Base-by-base conservation (phyloP, 805 yeast genomes). In the Candida ponderosae region DNA sequence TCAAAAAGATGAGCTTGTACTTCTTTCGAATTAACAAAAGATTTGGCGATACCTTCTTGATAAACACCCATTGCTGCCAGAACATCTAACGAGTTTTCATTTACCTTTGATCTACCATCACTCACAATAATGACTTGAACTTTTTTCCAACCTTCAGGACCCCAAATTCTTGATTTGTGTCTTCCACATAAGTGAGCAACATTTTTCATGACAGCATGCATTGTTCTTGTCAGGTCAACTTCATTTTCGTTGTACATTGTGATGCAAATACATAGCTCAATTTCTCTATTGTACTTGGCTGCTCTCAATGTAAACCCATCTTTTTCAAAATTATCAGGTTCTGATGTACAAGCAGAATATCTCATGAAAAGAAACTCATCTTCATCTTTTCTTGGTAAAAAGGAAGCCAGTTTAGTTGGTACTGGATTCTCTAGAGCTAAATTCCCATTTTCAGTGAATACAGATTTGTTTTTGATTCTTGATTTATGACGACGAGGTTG, bases 231-330 rank as follows among this genome's bases (percentile, higher is more conserved):
- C 57, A 93, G 77, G 3, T 94, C 74, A 37, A 70, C 69, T 57
- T 89, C 96, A 59, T 86, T 95, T 62, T 93, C 99, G 53, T 93
- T 93, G 65, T 90, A 93, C 97, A 93, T 90, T 24, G 98, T 93
- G 47, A 93, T 76, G 62, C 97, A 89, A 36, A 93, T 75, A 32
- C 84, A 88, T 29, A 93, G 65, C 62, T 94, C 97, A 21, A 93
- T 90, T 51, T 88, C 96, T 56, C 98, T 77, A 46, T 84, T 86
- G 55, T 78, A 74, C 45, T 86, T 90, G 6, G 86, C 81, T 8
- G 95, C 83, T 49, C 98, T 74, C 35, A 93, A 64, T 2, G 89
- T 79, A 60, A 89, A 93, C 0, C 97, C 97, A 34, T 74, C 76
- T 4, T 65, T 68, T 15, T 76, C 74, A 54, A 85, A 93, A 27